Conservation (phyloP, 768 basidiomycete genomes). For the Rhizopogon vesiculosus region DNA sequence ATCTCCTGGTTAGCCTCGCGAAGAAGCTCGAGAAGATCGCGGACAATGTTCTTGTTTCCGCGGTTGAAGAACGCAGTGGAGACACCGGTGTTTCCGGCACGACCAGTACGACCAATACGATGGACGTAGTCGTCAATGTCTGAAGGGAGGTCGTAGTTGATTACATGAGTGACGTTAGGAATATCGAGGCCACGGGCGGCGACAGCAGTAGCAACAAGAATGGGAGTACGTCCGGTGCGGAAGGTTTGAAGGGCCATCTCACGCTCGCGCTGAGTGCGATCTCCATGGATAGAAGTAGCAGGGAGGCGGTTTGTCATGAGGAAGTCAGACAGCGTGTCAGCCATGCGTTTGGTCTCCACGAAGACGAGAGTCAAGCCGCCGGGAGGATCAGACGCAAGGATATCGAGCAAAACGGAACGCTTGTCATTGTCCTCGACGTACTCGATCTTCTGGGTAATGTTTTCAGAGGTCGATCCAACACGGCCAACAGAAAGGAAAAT, state of each 20-base stretch:
- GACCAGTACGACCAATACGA: conserved; percentile 96
- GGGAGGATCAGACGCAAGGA: conserved; percentile 69
- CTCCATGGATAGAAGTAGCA: conserved; percentile 97
- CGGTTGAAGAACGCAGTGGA: conserved; percentile 96
- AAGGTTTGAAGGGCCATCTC: conserved; percentile 94
- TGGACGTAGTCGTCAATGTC: conserved; percentile 99
- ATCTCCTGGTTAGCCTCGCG: conserved; percentile 96
- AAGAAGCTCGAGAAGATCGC: conserved; percentile 88
- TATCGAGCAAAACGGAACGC: conserved; percentile 92
- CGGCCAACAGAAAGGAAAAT: conserved; percentile 98
- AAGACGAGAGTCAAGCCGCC: conserved; percentile 91
- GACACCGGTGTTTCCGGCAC: conserved; percentile 96
- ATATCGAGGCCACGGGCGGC: conserved; percentile 99
- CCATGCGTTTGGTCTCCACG: conserved; percentile 99
- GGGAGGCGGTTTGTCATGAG: conserved; percentile 76
- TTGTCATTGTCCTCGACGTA: conserved; percentile 98
- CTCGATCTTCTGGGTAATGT: conserved; percentile 98
- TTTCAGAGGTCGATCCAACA: conserved; percentile 97
- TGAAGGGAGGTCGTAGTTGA: conserved; percentile 96
- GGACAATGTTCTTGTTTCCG: conserved; percentile 88
- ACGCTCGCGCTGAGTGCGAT: conserved; percentile 96
- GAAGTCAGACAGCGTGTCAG: conserved; percentile 97
- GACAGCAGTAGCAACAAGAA: conserved; percentile 97
- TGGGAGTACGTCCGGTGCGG: conserved; percentile 90
- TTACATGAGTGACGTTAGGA: conserved; percentile 97